Conservation (phyloP, 768 basidiomycete genomes). For the Russula vinacea region DNA sequence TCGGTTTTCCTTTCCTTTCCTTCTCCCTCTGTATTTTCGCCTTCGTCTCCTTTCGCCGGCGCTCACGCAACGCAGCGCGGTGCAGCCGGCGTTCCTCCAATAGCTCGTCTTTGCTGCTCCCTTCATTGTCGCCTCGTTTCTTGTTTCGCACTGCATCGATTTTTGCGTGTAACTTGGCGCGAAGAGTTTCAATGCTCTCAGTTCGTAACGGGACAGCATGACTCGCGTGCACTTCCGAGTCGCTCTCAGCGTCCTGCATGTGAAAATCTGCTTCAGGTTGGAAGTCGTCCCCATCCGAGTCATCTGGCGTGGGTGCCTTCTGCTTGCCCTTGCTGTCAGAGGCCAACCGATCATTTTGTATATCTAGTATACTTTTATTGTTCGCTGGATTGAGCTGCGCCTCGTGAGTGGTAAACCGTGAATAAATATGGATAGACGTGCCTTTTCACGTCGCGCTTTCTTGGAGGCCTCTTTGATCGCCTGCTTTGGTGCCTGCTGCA, state of each 20-base stretch:
- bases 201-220: constrained; percentile 54
- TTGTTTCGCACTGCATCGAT: constrained; percentile 64
- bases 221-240: constrained; percentile 37
- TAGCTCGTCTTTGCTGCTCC: constrained; percentile 73
- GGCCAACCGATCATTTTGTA: constrained; percentile 29
- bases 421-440: constrained; percentile 33
- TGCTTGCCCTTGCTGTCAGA: constrained; percentile 47
- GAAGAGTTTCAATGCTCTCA: constrained; percentile 60
- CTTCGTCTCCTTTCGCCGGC: constrained; percentile 77
- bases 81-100: constrained; percentile 75
- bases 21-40: constrained; percentile 73
- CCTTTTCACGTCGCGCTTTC: constrained; percentile 87
- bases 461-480: constrained; percentile 84
- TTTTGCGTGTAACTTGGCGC: constrained; percentile 70
- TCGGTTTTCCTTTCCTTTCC: constrained; percentile 47
- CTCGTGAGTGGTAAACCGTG: background rate
- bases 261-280: constrained; percentile 43
- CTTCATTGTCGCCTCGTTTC: constrained; percentile 39
- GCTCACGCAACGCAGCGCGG: constrained; percentile 80
- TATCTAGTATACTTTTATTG: constrained; percentile 71
- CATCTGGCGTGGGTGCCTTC: constrained; percentile 41
- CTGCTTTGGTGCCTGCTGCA: constrained; percentile 71
- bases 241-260: constrained; percentile 34
- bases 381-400: constrained; percentile 90
- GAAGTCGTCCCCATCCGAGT: constrained; percentile 34